A percentile compares a stretch with the other conserved stretches of the same genome.
These are phyloP conservation scores for Fusarium pseudoanthophilum DNA, from an alignment of 2,329 filamentous ascomycete species.

Conservation along the genomic window DNA sequence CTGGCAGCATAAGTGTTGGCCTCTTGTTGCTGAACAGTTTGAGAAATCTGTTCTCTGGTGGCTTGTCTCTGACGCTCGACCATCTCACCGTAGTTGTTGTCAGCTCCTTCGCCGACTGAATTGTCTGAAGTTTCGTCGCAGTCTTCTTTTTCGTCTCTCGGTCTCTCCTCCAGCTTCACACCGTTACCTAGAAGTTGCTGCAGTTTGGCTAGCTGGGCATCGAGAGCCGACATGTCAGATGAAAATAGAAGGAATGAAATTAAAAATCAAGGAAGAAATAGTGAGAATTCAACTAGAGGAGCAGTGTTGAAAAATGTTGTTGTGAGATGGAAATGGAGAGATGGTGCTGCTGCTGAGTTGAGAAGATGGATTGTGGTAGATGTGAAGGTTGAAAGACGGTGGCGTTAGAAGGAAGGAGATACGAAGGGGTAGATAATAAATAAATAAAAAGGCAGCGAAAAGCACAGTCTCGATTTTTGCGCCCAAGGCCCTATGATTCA, in stretches of 20 bases:
- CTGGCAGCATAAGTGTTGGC: conserved; percentile 2
- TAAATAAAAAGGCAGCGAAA: conserved; percentile 3
- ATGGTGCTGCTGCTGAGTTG: not conserved
- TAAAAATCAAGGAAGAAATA: not conserved
- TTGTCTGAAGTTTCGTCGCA: not conserved
- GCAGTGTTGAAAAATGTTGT: not conserved
- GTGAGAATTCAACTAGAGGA: not conserved
- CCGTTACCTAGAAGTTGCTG: conserved; percentile 34
- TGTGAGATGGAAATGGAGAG: not conserved
- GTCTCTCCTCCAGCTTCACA: conserved; percentile 29
- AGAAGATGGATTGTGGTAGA: not conserved
- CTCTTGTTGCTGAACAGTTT: not conserved
- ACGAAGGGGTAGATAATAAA: not conserved
- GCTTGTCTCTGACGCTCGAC: not conserved
- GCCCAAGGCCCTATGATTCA: conserved; percentile 8
- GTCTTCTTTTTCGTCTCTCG: not conserved
- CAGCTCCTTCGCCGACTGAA: not conserved
- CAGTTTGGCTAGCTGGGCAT: conserved; percentile 39
- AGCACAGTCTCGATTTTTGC: not conserved
- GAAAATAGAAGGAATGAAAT: not conserved
- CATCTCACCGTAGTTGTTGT: conserved; percentile 8
- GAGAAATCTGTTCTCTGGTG: not conserved
- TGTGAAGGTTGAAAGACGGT: not conserved
- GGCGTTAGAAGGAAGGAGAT: not conserved
- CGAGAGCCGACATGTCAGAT: conserved; percentile 30